Evolutionary conservation across 2,329 filamentous ascomycete species (phyloP).

Genomic region (Cryphonectria parasitica): DNA sequence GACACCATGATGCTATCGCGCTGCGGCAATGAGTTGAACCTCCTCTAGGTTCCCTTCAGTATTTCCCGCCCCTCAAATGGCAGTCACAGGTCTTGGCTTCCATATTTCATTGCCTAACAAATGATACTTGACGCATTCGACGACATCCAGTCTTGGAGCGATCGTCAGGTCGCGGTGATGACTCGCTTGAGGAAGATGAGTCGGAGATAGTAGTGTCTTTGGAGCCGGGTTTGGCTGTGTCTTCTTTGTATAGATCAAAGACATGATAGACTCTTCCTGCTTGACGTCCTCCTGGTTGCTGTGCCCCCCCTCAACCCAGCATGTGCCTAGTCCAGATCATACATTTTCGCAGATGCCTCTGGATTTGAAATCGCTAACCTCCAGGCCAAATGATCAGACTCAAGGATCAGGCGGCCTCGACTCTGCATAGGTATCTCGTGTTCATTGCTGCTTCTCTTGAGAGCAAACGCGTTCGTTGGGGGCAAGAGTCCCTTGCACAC

Average conservation of each 20-base stretch:
- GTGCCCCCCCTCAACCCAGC: not conserved
- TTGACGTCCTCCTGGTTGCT: not conserved
- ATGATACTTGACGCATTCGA: not conserved
- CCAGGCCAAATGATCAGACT: not conserved
- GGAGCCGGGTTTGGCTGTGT: not conserved
- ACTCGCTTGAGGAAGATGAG: not conserved
- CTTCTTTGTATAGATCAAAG: not conserved
- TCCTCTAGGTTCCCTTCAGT: not conserved
- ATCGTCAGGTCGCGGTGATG: not conserved
- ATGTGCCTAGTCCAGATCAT: not conserved
- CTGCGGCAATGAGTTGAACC: not conserved
- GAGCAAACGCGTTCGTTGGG: not conserved
- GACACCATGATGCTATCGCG: not conserved
- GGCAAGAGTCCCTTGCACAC: not conserved
- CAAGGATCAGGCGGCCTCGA: not conserved
- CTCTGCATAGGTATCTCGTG: not conserved
- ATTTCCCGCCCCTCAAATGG: not conserved
- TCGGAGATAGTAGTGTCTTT: not conserved
- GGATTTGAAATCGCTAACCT: not conserved
- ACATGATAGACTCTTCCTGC: not conserved
- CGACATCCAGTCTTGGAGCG: not conserved
- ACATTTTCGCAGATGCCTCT: not conserved
- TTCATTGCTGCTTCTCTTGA: not conserved
- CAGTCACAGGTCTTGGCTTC: not conserved
- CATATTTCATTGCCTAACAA: not conserved